Conservation (phyloP, 495 filamentous ascomycete species). For the Penicillium bialowiezense region DNA sequence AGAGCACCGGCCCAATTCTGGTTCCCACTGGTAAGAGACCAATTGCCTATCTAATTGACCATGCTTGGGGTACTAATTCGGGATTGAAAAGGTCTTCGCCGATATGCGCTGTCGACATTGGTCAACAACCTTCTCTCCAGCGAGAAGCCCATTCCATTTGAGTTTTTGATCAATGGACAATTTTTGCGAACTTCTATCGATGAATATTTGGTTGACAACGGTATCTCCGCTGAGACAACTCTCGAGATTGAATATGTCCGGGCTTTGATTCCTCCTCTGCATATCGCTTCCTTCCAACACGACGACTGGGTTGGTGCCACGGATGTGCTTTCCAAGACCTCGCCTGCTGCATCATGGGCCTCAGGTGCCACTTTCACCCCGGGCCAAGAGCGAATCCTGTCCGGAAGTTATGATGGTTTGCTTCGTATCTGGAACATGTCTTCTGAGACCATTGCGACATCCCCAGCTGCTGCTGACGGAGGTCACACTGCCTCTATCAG, state of each 20-base stretch:
- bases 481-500: conserved; percentile 77
- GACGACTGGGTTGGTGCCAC: conserved; percentile 96
- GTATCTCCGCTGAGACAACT: conserved; percentile 81
- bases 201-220: conserved; percentile 80
- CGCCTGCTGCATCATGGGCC: conserved; percentile 57
- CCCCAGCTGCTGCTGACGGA: conserved; percentile 55
- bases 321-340: conserved; percentile 73
- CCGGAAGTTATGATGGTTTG: conserved; percentile 84
- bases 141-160: conserved; percentile 80
- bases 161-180: conserved; percentile 90
- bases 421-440: conserved; percentile 86
- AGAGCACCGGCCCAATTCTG: conserved; percentile 60
- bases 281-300: conserved; percentile 85
- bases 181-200: conserved; percentile 87
- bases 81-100: conserved; percentile 62
- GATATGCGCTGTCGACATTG: conserved; percentile 87
- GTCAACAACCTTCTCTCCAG: conserved; percentile 88
- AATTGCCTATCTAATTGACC: conserved; percentile 2
- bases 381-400: conserved; percentile 72
- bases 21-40: conserved; percentile 58
- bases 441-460: conserved; percentile 71
- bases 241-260: conserved; percentile 90
- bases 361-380: conserved; percentile 34
- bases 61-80: conserved; percentile 9
- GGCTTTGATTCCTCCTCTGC: conserved; percentile 80